Percentiles rank a stretch among this genome's conserved stretches.
These are phyloP conservation scores for Botrytis fragariae DNA, from an alignment of 2,329 filamentous ascomycete genomes.

Conservation along the genomic window DNA sequence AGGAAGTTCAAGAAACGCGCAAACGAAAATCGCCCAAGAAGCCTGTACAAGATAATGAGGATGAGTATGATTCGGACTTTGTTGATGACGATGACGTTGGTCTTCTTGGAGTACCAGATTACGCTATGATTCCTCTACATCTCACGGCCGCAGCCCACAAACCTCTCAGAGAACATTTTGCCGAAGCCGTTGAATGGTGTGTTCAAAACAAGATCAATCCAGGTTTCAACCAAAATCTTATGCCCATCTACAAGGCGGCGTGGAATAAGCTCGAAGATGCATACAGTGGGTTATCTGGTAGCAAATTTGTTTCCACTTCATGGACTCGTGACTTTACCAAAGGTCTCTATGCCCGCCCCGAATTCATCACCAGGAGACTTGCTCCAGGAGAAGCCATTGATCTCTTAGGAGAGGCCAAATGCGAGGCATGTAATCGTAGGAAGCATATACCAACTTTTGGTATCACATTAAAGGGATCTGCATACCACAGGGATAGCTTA, in stretches of 20 bases:
- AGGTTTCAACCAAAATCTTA: constrained; percentile 59
- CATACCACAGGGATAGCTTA: constrained; percentile 65
- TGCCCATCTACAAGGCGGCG: constrained; percentile 61
- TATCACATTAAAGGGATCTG: constrained; percentile 60
- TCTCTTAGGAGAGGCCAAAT: constrained; percentile 43
- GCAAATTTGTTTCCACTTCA: constrained; percentile 67
- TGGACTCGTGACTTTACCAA: constrained; percentile 68
- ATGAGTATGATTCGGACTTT: constrained; percentile 46
- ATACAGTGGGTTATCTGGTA: constrained; percentile 63
- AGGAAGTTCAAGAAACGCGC: constrained; percentile 15
- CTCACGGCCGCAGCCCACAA: constrained; percentile 66
- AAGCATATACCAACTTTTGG: constrained; percentile 65
- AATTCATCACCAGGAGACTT: constrained; percentile 42
- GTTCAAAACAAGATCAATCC: constrained; percentile 77
- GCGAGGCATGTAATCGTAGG: constrained; percentile 60
- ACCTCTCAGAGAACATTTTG: constrained; percentile 70
- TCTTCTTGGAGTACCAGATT: constrained; percentile 54
- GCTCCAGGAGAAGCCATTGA: constrained; percentile 43
- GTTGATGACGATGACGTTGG: constrained; percentile 60
- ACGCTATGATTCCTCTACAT: constrained; percentile 58
- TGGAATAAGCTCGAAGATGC: constrained; percentile 73
- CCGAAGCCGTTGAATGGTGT: constrained; percentile 74
- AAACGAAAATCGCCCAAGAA: constrained; percentile 15
- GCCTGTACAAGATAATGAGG: constrained; percentile 21
- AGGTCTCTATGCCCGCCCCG: constrained; percentile 63